Percentiles rank a stretch among this genome's conserved stretches.
Evolutionary conservation across 164 flowering plant genomes (phyloP).

Genomic region (Brasenia schreberi): DNA sequence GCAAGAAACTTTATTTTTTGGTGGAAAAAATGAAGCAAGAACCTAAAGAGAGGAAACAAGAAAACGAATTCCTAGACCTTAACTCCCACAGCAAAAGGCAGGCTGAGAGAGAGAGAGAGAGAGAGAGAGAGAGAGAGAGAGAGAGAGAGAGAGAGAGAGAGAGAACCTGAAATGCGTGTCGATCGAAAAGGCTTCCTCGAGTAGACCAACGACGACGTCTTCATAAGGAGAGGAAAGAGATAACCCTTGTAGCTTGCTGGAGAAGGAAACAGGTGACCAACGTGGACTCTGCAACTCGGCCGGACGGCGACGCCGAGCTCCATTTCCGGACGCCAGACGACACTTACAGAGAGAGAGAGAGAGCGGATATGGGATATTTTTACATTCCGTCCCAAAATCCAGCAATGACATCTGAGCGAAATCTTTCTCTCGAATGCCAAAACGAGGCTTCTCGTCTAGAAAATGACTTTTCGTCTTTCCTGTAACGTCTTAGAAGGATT

Average conservation of each 20-base stretch:
- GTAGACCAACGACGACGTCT: neutral
- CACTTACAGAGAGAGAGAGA: too few species aligned
- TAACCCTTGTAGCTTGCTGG: neutral
- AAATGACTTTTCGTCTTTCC: too few species aligned
- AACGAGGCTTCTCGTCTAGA: too few species aligned
- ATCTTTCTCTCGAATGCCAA: too few species aligned
- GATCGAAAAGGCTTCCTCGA: neutral
- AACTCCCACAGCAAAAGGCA: neutral
- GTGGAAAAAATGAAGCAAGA: neutral
- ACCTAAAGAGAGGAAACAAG: neutral
- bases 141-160: neutral
- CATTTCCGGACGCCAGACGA: neutral
- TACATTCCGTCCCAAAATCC: too few species aligned
- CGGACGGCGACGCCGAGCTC: neutral
- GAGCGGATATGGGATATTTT: too few species aligned
- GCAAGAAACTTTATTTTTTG: neutral
- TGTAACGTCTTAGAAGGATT: too few species aligned
- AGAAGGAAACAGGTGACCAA: neutral
- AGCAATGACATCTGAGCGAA: too few species aligned
- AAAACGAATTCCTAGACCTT: neutral
- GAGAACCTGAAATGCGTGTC: neutral
- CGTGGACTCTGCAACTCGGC: neutral
- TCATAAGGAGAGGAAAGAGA: neutral
- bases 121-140: neutral
- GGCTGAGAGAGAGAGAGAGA: conserved; percentile 1